phyloP scores from a whole-genome alignment of 2,329 filamentous ascomycete species.

The Penicillium sp. region DNA sequence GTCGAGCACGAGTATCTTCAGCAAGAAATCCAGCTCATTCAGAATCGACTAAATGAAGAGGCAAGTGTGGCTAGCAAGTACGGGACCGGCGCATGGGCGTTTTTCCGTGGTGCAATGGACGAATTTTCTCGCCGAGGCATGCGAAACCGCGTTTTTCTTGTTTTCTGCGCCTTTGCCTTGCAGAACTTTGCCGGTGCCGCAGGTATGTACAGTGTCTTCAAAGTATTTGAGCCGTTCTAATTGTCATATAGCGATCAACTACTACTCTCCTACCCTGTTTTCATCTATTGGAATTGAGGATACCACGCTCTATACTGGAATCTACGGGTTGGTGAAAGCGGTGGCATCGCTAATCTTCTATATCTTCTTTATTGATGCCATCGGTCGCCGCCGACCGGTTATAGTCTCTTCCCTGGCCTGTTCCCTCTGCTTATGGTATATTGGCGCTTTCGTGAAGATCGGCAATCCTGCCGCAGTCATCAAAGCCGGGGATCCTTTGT shows the following conservation, averaged over 20 bases:
- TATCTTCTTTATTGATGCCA: constrained; percentile 21
- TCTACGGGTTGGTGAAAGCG: constrained; percentile 28
- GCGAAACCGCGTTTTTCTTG: constrained; percentile 45
- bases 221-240: not conserved
- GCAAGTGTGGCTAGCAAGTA: constrained; percentile 17
- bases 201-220: not conserved
- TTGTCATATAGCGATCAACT: constrained; percentile 18
- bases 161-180: constrained; percentile 42
- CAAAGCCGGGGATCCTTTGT: constrained; percentile 10
- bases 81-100: constrained; percentile 28
- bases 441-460: constrained; percentile 26
- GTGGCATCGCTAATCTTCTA: constrained; percentile 26
- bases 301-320: constrained; percentile 23
- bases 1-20: constrained; percentile 20
- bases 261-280: constrained; percentile 26
- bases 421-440: constrained; percentile 22
- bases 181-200: constrained; percentile 20
- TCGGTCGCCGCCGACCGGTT: constrained; percentile 19
- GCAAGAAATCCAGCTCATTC: constrained; percentile 17
- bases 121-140: constrained; percentile 35
- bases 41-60: constrained; percentile 12
- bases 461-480: constrained; percentile 21
- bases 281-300: constrained; percentile 22
- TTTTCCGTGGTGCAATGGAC: constrained; percentile 27
- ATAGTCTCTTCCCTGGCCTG: constrained; percentile 25